Evolutionary conservation across 192 early-diverging fungal species (phyloP), one percentile per base, ranked within the genome.

Genomic region (Entophlyctis luteolus): DNA sequence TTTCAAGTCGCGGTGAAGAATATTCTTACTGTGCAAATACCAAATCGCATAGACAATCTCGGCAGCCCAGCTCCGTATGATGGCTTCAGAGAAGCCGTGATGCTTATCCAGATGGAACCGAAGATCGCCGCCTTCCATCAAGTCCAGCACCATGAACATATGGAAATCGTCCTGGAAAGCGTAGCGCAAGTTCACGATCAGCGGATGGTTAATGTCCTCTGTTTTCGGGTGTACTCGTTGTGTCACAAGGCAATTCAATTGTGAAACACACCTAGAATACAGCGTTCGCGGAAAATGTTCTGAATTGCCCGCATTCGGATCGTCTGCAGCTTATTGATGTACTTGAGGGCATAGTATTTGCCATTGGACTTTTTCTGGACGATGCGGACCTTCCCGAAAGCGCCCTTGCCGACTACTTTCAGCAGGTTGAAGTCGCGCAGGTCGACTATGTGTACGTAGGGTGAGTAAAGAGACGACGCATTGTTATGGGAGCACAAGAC

Each of bases 341-440:
- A 96, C 73, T 98, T 98, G 48, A 98, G 82, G n/a, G 95, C 95
- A 49, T 91, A 98, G 16, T 89, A 74, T 49, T 84, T 79, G 59
- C 88, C 84, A 0, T 90, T 84, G 28, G 82, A 78, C 69, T 86
- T 88, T 72, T 94, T 92, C 74, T 96, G 89, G 3, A 98, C 94
- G 3, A 98, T 91, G n/a, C 93, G 88, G 32, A 92, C 92, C 78
- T 93, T 95, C 58, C 96, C 96, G 72, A 98, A 97, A 4, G 93
- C 93, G 1, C 96, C 96, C 68, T 93, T 93, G 3, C 96, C 96
- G 25, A 98, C 89, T 12, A 86, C 86, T 38, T 91, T 87, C 54
- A 93, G 78, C 16, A 98, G 85, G 55, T 89, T 86, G 74, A 98
- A 98, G 70, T 95, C 91, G 37, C 88, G 83, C 33, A 97, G 81